Evolutionary conservation across 2,329 filamentous ascomycete species (phyloP).

Genomic region (Epicoccum sorghinum): DNA sequence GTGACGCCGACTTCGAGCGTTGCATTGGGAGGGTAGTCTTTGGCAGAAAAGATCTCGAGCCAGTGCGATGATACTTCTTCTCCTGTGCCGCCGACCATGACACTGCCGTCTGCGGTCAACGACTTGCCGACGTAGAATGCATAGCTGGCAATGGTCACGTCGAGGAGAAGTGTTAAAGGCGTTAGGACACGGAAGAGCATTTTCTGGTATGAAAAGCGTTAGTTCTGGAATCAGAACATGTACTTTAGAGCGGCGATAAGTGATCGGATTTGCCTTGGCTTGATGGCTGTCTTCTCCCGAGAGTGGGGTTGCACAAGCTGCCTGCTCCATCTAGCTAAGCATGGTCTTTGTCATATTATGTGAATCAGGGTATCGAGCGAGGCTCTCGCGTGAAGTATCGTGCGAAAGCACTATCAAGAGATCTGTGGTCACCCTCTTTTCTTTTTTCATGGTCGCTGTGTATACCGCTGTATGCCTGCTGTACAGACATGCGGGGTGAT

Average conservation of each 20-base stretch:
- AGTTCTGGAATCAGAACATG: neutral
- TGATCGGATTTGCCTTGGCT: neutral
- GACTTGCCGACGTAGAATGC: slow-evolving; percentile 57
- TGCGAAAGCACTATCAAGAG: too few species aligned
- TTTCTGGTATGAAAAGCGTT: neutral
- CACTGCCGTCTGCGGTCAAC: slow-evolving; percentile 52
- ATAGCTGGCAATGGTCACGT: slow-evolving; percentile 49
- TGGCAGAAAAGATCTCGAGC: slow-evolving; percentile 54
- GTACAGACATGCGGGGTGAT: neutral
- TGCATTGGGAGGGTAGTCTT: slow-evolving; percentile 49
- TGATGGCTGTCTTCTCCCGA: slow-evolving; percentile 7
- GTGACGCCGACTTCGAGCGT: slow-evolving; percentile 54
- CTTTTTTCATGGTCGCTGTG: too few species aligned
- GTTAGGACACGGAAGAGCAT: slow-evolving; percentile 14
- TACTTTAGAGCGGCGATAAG: neutral
- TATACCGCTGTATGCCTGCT: too few species aligned
- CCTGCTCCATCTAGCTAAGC: neutral
- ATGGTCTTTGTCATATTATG: too few species aligned
- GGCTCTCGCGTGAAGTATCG: too few species aligned
- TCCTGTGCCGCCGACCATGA: slow-evolving; percentile 55
- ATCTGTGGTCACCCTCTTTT: too few species aligned
- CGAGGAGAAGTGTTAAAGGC: slow-evolving; percentile 16
- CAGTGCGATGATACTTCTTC: slow-evolving; percentile 57
- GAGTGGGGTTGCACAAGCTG: slow-evolving; percentile 11
- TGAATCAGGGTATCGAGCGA: too few species aligned